Conservation (phyloP, 2,329 filamentous ascomycete genomes). For the Aspergillus texensis region DNA sequence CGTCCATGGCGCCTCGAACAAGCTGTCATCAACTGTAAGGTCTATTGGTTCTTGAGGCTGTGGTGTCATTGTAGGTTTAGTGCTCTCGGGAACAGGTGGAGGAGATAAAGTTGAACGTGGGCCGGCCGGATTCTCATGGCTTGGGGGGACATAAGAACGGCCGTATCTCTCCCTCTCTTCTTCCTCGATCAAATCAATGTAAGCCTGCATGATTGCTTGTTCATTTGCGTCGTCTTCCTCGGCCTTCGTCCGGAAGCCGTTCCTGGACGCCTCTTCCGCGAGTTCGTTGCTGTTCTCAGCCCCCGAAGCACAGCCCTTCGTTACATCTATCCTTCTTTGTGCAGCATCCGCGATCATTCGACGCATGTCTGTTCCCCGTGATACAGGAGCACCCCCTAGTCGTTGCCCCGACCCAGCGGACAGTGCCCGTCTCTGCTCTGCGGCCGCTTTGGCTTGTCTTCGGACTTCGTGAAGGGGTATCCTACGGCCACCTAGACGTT, state of each 20-base stretch:
- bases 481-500: constrained; percentile 67
- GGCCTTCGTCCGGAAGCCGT: constrained; percentile 79
- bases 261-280: constrained; percentile 65
- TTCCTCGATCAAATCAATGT: constrained; percentile 85
- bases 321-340: constrained; percentile 66
- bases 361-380: constrained; percentile 69
- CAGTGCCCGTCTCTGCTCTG: constrained; percentile 67
- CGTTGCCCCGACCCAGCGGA: constrained; percentile 68
- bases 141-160: constrained; percentile 56
- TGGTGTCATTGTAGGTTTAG: constrained; percentile 24
- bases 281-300: constrained; percentile 69
- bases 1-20: constrained; percentile 54
- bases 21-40: constrained; percentile 30
- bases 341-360: constrained; percentile 72
- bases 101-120: constrained; percentile 43
- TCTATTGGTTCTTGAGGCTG: constrained; percentile 15
- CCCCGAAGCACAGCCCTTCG: constrained; percentile 75
- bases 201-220: constrained; percentile 77
- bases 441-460: constrained; percentile 71
- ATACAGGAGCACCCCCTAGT: constrained; percentile 65
- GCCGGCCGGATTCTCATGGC: constrained; percentile 56
- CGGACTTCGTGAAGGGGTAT: constrained; percentile 74
- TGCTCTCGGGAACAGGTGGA: constrained; percentile 37
- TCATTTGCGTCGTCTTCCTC: constrained; percentile 91
- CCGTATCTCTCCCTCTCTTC: constrained; percentile 67